phyloP scores from a whole-genome alignment of 2,329 filamentous ascomycete species.

The Phoma sp. region DNA sequence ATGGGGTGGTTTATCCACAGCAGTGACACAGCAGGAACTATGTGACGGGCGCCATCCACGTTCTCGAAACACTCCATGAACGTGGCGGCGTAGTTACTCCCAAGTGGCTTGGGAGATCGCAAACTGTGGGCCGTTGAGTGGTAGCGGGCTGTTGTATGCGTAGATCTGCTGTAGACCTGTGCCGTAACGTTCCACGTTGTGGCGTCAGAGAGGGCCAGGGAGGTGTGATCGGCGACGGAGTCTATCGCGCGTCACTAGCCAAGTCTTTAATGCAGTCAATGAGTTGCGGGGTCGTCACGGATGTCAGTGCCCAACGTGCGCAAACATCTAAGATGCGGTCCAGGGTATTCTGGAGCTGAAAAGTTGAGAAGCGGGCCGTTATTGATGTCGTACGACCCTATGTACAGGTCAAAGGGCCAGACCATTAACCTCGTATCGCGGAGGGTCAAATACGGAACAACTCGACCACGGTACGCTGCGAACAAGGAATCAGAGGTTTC shows the following conservation, averaged over 20 bases:
- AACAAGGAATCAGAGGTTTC: background rate
- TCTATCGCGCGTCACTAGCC: background rate
- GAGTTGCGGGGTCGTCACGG: background rate
- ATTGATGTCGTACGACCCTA: background rate
- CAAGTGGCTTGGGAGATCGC: background rate
- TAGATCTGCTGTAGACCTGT: background rate
- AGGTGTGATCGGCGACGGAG: background rate
- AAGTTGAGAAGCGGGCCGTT: background rate
- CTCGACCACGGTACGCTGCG: background rate
- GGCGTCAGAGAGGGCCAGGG: slow-evolving; percentile 1
- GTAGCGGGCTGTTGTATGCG: background rate
- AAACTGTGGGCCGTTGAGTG: background rate
- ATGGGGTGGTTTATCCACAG: background rate
- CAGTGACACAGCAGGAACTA: background rate
- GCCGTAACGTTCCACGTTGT: slow-evolving; percentile 4
- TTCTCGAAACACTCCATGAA: slow-evolving; percentile 4
- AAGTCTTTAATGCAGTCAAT: background rate
- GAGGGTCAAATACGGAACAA: background rate
- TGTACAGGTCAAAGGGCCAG: background rate
- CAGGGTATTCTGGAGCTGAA: background rate
- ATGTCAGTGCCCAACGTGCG: background rate
- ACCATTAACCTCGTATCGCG: background rate
- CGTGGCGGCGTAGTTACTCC: background rate
- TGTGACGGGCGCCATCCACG: background rate
- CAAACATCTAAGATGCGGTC: background rate